phyloP scores from a whole-genome alignment of 2,329 filamentous ascomycete genomes.

The Davidsoniella eucalypti region DNA sequence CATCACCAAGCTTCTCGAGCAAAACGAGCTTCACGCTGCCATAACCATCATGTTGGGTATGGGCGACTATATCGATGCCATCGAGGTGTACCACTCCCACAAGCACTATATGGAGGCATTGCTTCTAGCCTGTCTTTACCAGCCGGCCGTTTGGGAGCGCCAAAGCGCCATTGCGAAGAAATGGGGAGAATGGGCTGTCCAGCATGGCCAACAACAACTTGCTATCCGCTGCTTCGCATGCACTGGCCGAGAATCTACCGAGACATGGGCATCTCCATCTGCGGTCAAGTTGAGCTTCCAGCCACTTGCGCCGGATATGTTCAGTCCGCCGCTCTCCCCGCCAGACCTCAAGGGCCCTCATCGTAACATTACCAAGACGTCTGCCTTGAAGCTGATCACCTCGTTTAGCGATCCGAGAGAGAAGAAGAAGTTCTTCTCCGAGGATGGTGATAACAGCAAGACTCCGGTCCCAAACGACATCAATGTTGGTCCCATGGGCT shows the following conservation, averaged over 20 bases:
- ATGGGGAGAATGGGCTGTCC: constrained; percentile 87
- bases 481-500: constrained; percentile 41
- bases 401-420: constrained; percentile 53
- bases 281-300: constrained; percentile 46
- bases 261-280: constrained; percentile 76
- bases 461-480: constrained; percentile 43
- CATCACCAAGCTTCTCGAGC: constrained; percentile 76
- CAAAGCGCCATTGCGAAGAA: constrained; percentile 77
- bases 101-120: constrained; percentile 86
- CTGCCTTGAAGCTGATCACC: constrained; percentile 80
- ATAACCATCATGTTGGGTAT: constrained; percentile 86
- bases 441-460: constrained; percentile 34
- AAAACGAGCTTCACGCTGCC: constrained; percentile 78
- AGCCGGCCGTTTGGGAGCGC: constrained; percentile 76
- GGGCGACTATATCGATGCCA: constrained; percentile 82
- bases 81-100: constrained; percentile 89
- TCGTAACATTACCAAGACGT: constrained; percentile 57
- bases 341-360: constrained; percentile 41
- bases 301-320: constrained; percentile 35
- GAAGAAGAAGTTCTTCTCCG: constrained; percentile 48
- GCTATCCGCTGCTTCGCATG: constrained; percentile 90
- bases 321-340: constrained; percentile 60
- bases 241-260: constrained; percentile 66
- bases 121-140: constrained; percentile 68
- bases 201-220: constrained; percentile 72